phyloP scores from a whole-genome alignment of 169 alveolate species.

The Plasmodium inui region DNA sequence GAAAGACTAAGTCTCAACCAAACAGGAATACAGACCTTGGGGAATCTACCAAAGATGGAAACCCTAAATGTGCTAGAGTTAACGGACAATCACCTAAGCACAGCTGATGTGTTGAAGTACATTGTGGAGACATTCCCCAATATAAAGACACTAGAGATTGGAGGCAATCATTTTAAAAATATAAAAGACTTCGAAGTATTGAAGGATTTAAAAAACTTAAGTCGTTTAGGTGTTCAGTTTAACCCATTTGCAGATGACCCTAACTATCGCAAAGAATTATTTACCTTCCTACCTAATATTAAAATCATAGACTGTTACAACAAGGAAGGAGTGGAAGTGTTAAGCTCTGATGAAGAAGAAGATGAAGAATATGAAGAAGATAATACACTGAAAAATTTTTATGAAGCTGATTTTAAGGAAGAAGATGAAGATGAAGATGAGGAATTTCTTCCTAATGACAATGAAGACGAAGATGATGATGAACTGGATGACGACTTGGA shows the following conservation, averaged over 20 bases:
- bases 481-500: constrained; percentile 83
- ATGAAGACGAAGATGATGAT: constrained; percentile 88
- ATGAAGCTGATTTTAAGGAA: constrained; percentile 89
- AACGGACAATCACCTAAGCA: constrained; percentile 91
- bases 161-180: constrained; percentile 90
- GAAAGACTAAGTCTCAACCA: constrained; percentile 89
- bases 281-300: constrained; percentile 87
- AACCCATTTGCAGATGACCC: constrained; percentile 89
- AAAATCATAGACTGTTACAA: constrained; percentile 89
- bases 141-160: constrained; percentile 89
- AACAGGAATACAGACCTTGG: constrained; percentile 89
- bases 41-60: constrained; percentile 87
- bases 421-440: constrained; percentile 92
- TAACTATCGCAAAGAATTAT: constrained; percentile 88
- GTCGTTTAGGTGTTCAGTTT: constrained; percentile 88
- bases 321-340: constrained; percentile 87
- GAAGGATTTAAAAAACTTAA: constrained; percentile 40
- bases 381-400: constrained; percentile 87
- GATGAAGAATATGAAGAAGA: constrained; percentile 89
- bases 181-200: constrained; percentile 83
- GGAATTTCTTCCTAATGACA: constrained; percentile 89
- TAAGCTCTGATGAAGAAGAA: constrained; percentile 88
- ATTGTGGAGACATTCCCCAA: constrained; percentile 86
- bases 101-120: constrained; percentile 83
- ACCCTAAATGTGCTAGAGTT: constrained; percentile 88